A percentile compares a stretch with the other conserved stretches of the same genome.
These are phyloP conservation scores for Aspergillus pseudoglaucus DNA, from an alignment of 2,329 filamentous ascomycete genomes.

Conservation along the genomic window DNA sequence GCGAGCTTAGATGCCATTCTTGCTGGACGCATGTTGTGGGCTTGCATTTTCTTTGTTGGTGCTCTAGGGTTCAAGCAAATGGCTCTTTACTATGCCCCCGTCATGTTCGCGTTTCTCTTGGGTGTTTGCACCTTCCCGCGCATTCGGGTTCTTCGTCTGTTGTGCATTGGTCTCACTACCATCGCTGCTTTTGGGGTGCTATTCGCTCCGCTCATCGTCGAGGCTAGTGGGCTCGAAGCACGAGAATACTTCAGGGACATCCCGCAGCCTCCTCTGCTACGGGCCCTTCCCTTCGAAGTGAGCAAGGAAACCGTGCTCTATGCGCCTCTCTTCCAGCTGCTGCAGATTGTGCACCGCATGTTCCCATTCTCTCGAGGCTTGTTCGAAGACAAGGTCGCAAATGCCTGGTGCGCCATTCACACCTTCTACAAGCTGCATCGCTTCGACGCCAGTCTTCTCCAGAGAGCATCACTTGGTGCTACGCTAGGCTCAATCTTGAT, in stretches of 20 bases:
- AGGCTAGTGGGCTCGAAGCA: constrained; percentile 62
- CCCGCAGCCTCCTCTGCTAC: constrained; percentile 56
- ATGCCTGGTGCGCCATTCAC: constrained; percentile 93
- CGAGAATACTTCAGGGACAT: constrained; percentile 57
- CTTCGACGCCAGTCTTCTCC: constrained; percentile 65
- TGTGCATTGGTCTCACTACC: constrained; percentile 70
- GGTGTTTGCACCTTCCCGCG: constrained; percentile 76
- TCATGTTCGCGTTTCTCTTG: constrained; percentile 84
- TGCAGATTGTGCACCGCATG: constrained; percentile 82
- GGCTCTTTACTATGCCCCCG: constrained; percentile 94
- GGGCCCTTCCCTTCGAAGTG: constrained; percentile 52
- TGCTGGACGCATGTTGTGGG: constrained; percentile 77
- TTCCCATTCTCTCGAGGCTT: constrained; percentile 94
- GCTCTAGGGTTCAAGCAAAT: constrained; percentile 99
- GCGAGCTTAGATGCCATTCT: constrained; percentile 84
- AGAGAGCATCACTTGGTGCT: constrained; percentile 65
- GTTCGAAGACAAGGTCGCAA: constrained; percentile 98
- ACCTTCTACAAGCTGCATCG: constrained; percentile 78
- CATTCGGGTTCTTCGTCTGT: constrained; percentile 60
- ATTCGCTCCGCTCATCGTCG: constrained; percentile 66
- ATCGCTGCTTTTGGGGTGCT: constrained; percentile 66
- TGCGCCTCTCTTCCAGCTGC: constrained; percentile 67
- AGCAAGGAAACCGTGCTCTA: constrained; percentile 65
- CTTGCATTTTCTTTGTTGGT: constrained; percentile 85
- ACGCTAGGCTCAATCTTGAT: constrained; percentile 72